Conservation (phyloP, 805 yeast genomes). For the Saccharomycopsis sp. region DNA sequence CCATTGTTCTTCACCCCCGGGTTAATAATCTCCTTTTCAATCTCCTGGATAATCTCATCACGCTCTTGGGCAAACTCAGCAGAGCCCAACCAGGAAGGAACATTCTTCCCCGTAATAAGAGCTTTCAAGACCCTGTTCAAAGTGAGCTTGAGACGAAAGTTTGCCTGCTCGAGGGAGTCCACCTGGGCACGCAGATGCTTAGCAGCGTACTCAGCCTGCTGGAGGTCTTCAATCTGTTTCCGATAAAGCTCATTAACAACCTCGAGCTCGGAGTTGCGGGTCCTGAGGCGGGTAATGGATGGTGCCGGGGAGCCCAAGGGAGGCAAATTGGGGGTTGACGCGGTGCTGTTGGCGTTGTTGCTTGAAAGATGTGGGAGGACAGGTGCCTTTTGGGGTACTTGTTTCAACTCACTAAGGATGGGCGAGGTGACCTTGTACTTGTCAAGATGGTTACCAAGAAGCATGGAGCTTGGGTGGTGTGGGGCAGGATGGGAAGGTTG, state of each 20-base stretch:
- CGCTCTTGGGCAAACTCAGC: not conserved
- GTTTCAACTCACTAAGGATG: constrained; percentile 15
- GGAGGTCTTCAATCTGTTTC: constrained; percentile 75
- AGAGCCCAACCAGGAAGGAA: not conserved
- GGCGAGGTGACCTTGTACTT: constrained; percentile 5
- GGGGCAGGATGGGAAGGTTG: constrained; percentile 17
- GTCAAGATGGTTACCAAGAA: not conserved
- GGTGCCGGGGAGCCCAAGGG: constrained; percentile 2
- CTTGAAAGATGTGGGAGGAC: not conserved
- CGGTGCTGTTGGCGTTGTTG: not conserved
- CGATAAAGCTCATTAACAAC: constrained; percentile 82
- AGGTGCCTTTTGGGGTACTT: too few relatives aligned
- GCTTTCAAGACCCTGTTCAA: constrained; percentile 16
- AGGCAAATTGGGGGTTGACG: constrained; percentile 6
- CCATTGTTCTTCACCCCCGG: constrained; percentile 18
- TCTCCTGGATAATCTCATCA: constrained; percentile 26
- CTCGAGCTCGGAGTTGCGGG: constrained; percentile 81
- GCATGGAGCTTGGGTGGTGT: not conserved
- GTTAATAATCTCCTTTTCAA: constrained; percentile 16
- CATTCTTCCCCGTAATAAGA: constrained; percentile 8
- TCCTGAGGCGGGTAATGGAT: constrained; percentile 42
- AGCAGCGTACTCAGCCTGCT: constrained; percentile 24
- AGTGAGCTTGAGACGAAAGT: constrained; percentile 15
- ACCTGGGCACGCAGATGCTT: too few relatives aligned
- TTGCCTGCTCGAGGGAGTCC: constrained; percentile 8